These are phyloP conservation scores for Cylindrotheca closterium DNA, from an alignment of 108 stramenopile species.

Conservation along the genomic window DNA sequence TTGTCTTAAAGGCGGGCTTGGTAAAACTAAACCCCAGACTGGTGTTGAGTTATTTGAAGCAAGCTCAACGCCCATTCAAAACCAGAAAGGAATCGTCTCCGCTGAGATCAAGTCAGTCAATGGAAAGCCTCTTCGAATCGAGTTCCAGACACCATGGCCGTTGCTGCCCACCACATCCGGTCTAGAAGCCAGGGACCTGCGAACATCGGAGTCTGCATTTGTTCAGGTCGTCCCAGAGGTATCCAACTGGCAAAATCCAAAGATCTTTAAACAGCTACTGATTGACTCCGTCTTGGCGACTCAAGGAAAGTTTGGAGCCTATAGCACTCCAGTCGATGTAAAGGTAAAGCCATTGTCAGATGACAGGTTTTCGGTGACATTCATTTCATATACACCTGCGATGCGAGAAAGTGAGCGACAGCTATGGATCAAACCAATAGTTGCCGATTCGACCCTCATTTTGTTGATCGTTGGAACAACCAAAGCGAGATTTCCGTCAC, in stretches of 20 bases:
- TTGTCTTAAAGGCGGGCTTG: constrained; percentile 80
- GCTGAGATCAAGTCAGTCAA: constrained; percentile 28
- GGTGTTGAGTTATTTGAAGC: constrained; percentile 63
- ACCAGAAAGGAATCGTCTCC: constrained; percentile 33
- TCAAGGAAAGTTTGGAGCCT: constrained; percentile 69
- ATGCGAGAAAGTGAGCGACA: constrained; percentile 83
- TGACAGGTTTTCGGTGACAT: constrained; percentile 41
- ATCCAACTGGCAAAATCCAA: constrained; percentile 5
- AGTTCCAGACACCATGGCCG: constrained; percentile 56
- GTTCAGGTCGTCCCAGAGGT: constrained; percentile 55
- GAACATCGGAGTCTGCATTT: constrained; percentile 69
- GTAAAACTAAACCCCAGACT: constrained; percentile 81
- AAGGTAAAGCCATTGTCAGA: constrained; percentile 34
- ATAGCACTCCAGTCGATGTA: constrained; percentile 65
- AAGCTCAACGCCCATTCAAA: constrained; percentile 32
- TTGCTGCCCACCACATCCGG: constrained; percentile 56
- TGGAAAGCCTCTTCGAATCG: constrained; percentile 38
- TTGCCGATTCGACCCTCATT: constrained; percentile 38
- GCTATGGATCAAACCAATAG: constrained; percentile 39
- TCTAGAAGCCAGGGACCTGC: constrained; percentile 71
- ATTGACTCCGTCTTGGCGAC: constrained; percentile 44
- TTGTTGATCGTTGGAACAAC: constrained; percentile 72
- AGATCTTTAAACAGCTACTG: constrained; percentile 37
- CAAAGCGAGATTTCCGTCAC: constrained; percentile 40
- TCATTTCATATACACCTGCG: constrained; percentile 76